Evolutionary conservation across 2,329 filamentous ascomycete genomes (phyloP).

Genomic region (Ceratocystis lukuohia): DNA sequence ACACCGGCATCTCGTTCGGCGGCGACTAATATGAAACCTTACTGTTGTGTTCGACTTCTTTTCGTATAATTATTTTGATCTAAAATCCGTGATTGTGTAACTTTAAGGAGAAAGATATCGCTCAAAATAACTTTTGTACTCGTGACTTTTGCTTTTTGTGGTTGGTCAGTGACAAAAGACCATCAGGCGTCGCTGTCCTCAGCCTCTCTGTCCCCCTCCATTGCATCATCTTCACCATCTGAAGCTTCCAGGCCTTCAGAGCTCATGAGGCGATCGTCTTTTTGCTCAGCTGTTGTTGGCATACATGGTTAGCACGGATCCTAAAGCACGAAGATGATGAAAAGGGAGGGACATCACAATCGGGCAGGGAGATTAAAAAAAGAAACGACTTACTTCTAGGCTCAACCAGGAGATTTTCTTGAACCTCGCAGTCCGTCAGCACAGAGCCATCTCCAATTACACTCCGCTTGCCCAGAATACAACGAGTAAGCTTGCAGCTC

Average conservation of each 20-base stretch:
- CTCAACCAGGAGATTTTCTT: conserved; percentile 77
- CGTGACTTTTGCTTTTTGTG: not conserved
- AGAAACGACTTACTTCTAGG: conserved; percentile 47
- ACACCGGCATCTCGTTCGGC: not conserved
- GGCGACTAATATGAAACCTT: not conserved
- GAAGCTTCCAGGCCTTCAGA: conserved; percentile 52
- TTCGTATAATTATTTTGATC: too few species aligned
- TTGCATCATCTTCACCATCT: conserved; percentile 37
- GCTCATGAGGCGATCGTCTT: conserved; percentile 54
- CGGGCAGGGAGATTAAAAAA: conserved; percentile 1
- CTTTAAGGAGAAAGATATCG: not conserved
- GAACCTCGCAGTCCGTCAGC: conserved; percentile 83
- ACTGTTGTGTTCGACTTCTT: too few species aligned
- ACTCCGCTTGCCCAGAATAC: conserved; percentile 68
- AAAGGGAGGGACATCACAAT: not conserved
- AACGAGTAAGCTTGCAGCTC: conserved; percentile 72
- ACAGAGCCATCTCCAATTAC: conserved; percentile 69
- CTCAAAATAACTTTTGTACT: not conserved
- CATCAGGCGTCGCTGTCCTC: conserved; percentile 11
- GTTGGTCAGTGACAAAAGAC: not conserved
- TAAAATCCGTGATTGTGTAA: not conserved
- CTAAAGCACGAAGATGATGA: not conserved
- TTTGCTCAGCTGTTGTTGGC: conserved; percentile 44
- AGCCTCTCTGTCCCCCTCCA: conserved; percentile 39
- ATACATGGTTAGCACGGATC: conserved; percentile 15